A percentile compares a stretch with the other conserved stretches of the same genome.
Conservation (phyloP, 306 rosid genomes). For the Cercis canadensis region DNA sequence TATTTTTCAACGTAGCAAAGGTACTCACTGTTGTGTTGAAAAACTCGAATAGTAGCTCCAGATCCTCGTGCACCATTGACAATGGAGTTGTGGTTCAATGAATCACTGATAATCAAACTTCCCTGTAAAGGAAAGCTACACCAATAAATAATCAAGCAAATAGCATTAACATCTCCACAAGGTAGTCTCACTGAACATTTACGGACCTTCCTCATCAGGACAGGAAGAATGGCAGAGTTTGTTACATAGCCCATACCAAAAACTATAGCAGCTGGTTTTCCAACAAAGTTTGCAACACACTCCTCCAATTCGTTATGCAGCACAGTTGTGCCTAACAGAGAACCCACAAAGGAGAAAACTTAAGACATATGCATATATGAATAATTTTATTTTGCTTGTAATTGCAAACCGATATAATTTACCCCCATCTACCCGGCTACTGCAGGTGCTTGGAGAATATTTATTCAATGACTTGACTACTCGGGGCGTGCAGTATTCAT, state of each 20-base stretch:
- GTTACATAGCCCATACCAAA: conserved; percentile 96
- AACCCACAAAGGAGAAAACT: conserved; percentile 15
- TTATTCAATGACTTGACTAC: conserved; percentile 68
- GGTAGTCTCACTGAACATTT: conserved; percentile 14
- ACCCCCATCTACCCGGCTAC: conserved; percentile 91
- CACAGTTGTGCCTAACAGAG: conserved; percentile 63
- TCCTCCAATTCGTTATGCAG: conserved; percentile 76
- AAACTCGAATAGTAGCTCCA: conserved; percentile 88
- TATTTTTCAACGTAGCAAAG: conserved; percentile 17
- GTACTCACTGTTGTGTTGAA: conserved; percentile 73
- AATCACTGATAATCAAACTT: conserved; percentile 87
- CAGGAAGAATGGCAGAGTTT: conserved; percentile 89
- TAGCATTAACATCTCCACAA: neutral
- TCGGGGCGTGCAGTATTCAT: conserved; percentile 92
- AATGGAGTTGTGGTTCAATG: conserved; percentile 89
- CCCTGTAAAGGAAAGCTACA: conserved; percentile 53
- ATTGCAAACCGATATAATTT: conserved; percentile 24
- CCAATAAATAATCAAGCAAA: conserved; percentile 10
- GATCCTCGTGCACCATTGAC: conserved; percentile 96
- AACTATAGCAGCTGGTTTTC: conserved; percentile 82
- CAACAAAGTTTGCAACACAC: conserved; percentile 69
- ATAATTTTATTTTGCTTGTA: conserved; percentile 1
- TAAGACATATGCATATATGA: conserved; percentile 3
- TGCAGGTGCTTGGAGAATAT: conserved; percentile 90
- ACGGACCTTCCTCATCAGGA: conserved; percentile 73